Evolutionary conservation across 148 eudicot species (phyloP), one percentile per base, ranked within the genome.

Genomic region (Salicornia ramosissima): DNA sequence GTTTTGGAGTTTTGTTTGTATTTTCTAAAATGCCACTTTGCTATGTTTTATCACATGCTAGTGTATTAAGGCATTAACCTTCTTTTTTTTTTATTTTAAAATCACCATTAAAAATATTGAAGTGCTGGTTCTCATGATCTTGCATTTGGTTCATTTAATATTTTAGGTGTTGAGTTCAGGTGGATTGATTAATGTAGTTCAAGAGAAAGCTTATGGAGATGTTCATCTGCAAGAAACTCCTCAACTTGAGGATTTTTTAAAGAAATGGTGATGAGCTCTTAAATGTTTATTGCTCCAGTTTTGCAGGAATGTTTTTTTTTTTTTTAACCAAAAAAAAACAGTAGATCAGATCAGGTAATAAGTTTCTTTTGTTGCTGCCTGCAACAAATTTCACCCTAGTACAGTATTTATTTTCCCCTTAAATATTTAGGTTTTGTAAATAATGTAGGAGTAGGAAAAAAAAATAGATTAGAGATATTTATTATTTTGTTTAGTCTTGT

Each of bases 201-300:
- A 88, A 74, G 80, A 80, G n/a, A 78, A 70, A 43, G 71, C 97
- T n/a, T 88, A 76, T 58, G 82, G 59, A 49, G 88, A 85, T 61
- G 85, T 91, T 61, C 47, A 77, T 26, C 25, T 91, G 26, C 70
- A 54, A 57, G 80, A 83, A 79, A 88, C 95, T 26, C 61, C 80
- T 12, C 79, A 82, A 73, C 65, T 87, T 75, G 80, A 73, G 74
- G 69, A 64, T 47, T 34, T 64, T 46, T 34, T 79, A 56, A 68
- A 72, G 39, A 70, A 74, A 40, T 60, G 80, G 42, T 31, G 70
- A 66, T 22, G 24, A 31, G 47, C 10, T n/a, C 61, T n/a, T n/a
- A 36, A 19, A 21, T 3, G 12, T 53, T 21, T 7, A 26, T 39
- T 24, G 43, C 11, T 26, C 60, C 2, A 62, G 46, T 42, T 67